Percentiles rank a stretch among this genome's conserved stretches.
Conservation (phyloP, 2,329 filamentous ascomycete species). For the Aspergillus floridensis region DNA sequence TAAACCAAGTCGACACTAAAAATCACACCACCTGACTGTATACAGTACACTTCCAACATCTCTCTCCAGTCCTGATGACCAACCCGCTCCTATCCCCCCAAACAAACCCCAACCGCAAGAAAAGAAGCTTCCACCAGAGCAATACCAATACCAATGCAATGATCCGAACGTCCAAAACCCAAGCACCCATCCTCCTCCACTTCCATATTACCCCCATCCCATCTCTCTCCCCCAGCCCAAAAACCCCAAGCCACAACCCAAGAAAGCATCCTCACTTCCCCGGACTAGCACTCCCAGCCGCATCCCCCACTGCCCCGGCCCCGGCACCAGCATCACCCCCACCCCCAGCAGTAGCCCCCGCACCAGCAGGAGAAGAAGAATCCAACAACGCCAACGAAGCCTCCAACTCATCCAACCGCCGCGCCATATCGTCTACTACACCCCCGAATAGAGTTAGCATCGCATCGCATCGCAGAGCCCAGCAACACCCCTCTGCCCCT, state of each 20-base stretch:
- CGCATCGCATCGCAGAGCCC: neutral
- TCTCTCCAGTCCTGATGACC: too few relatives aligned
- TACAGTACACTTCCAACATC: too few relatives aligned
- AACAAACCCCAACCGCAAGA: neutral
- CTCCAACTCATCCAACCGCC: constrained; percentile 79
- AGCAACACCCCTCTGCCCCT: neutral
- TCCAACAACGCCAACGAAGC: constrained; percentile 62
- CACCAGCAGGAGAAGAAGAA: constrained; percentile 18
- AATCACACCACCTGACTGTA: too few relatives aligned
- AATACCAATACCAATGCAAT: neutral
- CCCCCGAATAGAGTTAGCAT: neutral
- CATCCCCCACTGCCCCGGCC: constrained; percentile 11
- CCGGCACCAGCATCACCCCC: constrained; percentile 5
- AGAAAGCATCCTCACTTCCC: neutral
- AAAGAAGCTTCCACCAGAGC: neutral
- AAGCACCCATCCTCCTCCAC: neutral
- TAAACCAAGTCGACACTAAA: too few relatives aligned
- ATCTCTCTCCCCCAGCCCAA: too few relatives aligned
- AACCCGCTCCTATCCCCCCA: too few relatives aligned
- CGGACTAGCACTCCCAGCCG: constrained; percentile 2
- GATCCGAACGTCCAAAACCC: neutral
- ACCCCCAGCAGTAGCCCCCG: constrained; percentile 14
- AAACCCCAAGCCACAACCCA: neutral
- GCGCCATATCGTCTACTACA: constrained; percentile 90
- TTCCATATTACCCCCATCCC: too few relatives aligned